Evolutionary conservation across 2,329 filamentous ascomycete species (phyloP), one percentile per base, ranked within the genome.

Genomic region (Aspergillus niger): DNA sequence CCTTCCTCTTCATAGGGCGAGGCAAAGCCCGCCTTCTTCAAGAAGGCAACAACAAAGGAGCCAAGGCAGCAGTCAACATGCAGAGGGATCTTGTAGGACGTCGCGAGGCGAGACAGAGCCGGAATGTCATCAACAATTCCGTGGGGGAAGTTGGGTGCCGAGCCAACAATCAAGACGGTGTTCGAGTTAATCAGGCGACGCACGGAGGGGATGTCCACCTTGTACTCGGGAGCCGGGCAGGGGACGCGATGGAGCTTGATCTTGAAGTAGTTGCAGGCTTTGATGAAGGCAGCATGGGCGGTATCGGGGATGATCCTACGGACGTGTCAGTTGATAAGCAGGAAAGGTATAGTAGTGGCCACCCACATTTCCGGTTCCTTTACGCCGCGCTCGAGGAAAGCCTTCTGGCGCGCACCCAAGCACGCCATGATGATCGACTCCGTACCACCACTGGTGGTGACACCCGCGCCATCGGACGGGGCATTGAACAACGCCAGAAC

Each of bases 11-110:
- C 79, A 57, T 79, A 81, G 1, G 79, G 79, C 13, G 77, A 80
- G 8, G 78, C 76, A 76, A 97, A 98, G 48, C 95, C 95, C n/a
- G 95, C 92, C 72, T 91, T 91, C 65, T 92, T 89, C 47, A 99
- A 89, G 81, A 94, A 92, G 1, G 95, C 92, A 48, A 99, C 87
- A 50, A 99, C 83, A 82, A 99, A 98, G 2, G 92, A 97, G 41
- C 95, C 95, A 17, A 99, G 85, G 74, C 95, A 99, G 85, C 95
- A 98, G 81, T 99, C 95, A 54, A 99, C 94, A 75, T 99, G 95
- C 10, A 99, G 86, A 17, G 92, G 93, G 24, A 97, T 82, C 72
- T 89, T 90, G 73, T 91, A 89, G 72, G 88, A 88, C 36, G 90
- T 73, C 0, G 95, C 95, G 5, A 99, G 85, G 61, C 88, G 89